These are phyloP conservation scores for Dendrobium huoshanense DNA, from an alignment of 106 monocot species.

Conservation along the genomic window DNA sequence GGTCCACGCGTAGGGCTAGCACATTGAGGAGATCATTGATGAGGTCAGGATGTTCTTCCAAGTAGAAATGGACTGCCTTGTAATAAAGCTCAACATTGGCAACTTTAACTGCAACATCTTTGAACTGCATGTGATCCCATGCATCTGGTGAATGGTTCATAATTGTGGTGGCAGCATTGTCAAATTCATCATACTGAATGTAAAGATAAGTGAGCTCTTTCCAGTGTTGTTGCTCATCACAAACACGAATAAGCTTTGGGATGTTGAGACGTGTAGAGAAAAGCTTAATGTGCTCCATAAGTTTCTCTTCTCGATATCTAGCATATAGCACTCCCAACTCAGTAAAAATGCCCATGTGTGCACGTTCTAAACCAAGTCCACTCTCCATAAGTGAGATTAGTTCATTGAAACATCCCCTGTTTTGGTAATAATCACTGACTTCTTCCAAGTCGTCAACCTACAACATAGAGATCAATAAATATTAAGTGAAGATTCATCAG, in stretches of 20 bases:
- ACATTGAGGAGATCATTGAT: conserved; percentile 94
- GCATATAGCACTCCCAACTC: conserved; percentile 95
- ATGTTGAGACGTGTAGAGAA: conserved; percentile 93
- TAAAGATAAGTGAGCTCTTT: conserved; percentile 92
- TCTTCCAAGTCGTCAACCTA: conserved; percentile 99
- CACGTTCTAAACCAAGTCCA: conserved; percentile 91
- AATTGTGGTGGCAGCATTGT: conserved; percentile 96
- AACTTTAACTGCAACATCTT: conserved; percentile 87
- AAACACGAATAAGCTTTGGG: conserved; percentile 90
- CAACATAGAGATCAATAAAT: background rate
- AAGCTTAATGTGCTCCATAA: conserved; percentile 98
- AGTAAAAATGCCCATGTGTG: conserved; percentile 99
- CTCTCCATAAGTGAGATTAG: conserved; percentile 99
- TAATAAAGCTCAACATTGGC: conserved; percentile 98
- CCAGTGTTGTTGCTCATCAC: conserved; percentile 98
- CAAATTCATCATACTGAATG: conserved; percentile 96
- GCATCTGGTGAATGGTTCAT: conserved; percentile 99
- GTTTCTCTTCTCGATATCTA: conserved; percentile 86
- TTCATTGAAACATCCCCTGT: conserved; percentile 97
- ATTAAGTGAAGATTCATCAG: background rate
- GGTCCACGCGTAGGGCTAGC: conserved; percentile 91
- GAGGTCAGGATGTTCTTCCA: conserved; percentile 92
- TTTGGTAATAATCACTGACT: conserved; percentile 95
- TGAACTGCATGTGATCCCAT: conserved; percentile 99
- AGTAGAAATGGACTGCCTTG: conserved; percentile 97